A percentile compares a stretch with the other conserved stretches of the same genome.
phyloP scores from a whole-genome alignment of 345 rosid species.

The Orychophragmus violaceus region DNA sequence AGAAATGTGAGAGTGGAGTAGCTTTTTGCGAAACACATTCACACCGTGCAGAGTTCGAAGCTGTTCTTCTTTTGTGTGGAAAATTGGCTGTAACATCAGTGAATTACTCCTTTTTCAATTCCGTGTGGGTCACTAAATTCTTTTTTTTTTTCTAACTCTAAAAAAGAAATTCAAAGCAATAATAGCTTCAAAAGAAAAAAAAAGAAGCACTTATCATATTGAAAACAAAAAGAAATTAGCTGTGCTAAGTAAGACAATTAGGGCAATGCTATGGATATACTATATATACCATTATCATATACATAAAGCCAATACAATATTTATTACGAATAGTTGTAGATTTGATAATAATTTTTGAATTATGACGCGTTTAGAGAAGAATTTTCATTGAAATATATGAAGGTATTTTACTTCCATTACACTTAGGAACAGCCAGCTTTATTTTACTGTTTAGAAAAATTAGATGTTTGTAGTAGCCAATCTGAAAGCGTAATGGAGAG shows the following conservation, averaged over 20 bases:
- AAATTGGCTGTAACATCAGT: slow-evolving; percentile 13
- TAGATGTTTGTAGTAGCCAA: not conserved
- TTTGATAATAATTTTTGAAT: too few species aligned
- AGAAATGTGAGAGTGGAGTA: not conserved
- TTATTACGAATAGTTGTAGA: not conserved
- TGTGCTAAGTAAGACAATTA: not conserved
- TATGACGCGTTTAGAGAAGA: too few species aligned
- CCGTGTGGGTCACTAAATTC: slow-evolving; percentile 26
- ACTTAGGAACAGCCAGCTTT: too few species aligned
- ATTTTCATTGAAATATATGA: too few species aligned
- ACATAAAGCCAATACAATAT: not conserved
- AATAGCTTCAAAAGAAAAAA: not conserved
- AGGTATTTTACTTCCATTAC: too few species aligned
- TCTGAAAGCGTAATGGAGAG: not conserved
- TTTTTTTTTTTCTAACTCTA: not conserved
- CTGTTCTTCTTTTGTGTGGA: slow-evolving; percentile 9
- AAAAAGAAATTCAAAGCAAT: slow-evolving; percentile 2
- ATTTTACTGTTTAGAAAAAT: too few species aligned
- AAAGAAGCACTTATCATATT: not conserved
- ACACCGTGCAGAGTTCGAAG: slow-evolving; percentile 4
- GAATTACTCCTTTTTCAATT: not conserved
- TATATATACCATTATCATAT: not conserved
- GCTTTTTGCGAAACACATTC: slow-evolving; percentile 12
- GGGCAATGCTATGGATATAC: not conserved
- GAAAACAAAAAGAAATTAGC: not conserved